A percentile compares a stretch with the other conserved stretches of the same genome.
These are phyloP conservation scores for Letharia columbiana DNA, from an alignment of 495 filamentous ascomycete species.

Conservation along the genomic window DNA sequence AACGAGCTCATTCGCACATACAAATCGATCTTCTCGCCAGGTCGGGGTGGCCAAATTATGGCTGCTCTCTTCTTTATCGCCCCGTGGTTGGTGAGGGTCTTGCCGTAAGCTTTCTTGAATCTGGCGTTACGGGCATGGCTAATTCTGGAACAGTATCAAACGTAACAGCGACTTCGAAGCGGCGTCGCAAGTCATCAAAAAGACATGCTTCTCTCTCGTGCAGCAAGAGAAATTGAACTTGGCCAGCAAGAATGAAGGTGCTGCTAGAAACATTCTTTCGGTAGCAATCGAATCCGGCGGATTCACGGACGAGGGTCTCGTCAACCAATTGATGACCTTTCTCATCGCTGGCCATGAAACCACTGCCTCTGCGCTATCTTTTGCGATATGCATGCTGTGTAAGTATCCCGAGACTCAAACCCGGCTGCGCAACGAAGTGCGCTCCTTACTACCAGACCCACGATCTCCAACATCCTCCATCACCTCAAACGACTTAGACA, in stretches of 20 bases:
- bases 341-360: constrained; percentile 49
- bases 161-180: constrained; percentile 10
- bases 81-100: neutral
- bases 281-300: constrained; percentile 56
- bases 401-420: constrained; percentile 40
- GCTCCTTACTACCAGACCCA: constrained; percentile 22
- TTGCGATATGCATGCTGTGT: constrained; percentile 44
- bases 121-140: neutral
- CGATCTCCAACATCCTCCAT: constrained; percentile 16
- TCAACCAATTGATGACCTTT: constrained; percentile 50
- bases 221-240: constrained; percentile 3
- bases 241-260: constrained; percentile 14
- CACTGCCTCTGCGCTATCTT: constrained; percentile 45
- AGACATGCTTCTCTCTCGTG: constrained; percentile 6
- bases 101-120: constrained; percentile 10
- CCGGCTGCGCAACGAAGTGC: constrained; percentile 42
- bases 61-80: constrained; percentile 13
- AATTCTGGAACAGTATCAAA: neutral
- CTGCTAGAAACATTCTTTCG: constrained; percentile 38
- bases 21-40: constrained; percentile 23
- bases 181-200: constrained; percentile 8
- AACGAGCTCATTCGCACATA: constrained; percentile 51
- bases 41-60: constrained; percentile 1
- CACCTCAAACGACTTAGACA: constrained; percentile 37
- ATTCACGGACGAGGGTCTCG: constrained; percentile 43